phyloP scores from a whole-genome alignment of 169 alveolate species.

The Eimeria acervulina region DNA sequence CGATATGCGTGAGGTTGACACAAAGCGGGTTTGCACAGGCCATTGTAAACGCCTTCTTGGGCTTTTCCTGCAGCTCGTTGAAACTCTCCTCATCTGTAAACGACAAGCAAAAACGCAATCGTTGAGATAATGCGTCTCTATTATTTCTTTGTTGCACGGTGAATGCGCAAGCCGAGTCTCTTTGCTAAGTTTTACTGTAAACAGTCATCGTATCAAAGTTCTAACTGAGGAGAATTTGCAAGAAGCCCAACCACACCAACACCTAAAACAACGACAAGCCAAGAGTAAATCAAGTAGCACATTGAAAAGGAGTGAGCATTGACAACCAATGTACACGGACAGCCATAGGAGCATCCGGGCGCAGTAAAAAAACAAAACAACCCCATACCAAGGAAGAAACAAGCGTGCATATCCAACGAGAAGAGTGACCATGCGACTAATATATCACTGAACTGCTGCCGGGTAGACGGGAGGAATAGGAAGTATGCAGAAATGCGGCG shows the following conservation, averaged over 20 bases:
- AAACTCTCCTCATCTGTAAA: slow-evolving; percentile 93
- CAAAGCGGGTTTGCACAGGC: slow-evolving; percentile 95
- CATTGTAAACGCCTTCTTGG: slow-evolving; percentile 92
- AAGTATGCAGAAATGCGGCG: too few relatives aligned
- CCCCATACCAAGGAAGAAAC: not conserved
- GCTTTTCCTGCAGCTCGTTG: slow-evolving; percentile 92
- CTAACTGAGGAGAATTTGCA: not conserved
- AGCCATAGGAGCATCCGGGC: not conserved
- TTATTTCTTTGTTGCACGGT: not conserved
- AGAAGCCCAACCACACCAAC: not conserved
- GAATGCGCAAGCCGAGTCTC: not conserved
- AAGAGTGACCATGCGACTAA: not conserved
- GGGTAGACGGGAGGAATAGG: not conserved
- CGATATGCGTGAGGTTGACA: slow-evolving; percentile 94
- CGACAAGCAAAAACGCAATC: not conserved
- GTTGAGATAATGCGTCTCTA: not conserved
- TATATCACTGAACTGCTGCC: not conserved
- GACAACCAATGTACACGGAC: not conserved
- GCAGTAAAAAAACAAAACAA: not conserved
- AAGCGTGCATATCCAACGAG: too few relatives aligned
- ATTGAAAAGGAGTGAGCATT: not conserved
- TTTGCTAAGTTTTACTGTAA: not conserved
- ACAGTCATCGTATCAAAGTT: not conserved
- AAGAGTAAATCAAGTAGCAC: not conserved
- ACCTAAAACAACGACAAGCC: not conserved